A percentile compares a stretch with the other conserved stretches of the same genome.
phyloP scores from a whole-genome alignment of 169 alveolate genomes.

The Eimeria sp. region DNA sequence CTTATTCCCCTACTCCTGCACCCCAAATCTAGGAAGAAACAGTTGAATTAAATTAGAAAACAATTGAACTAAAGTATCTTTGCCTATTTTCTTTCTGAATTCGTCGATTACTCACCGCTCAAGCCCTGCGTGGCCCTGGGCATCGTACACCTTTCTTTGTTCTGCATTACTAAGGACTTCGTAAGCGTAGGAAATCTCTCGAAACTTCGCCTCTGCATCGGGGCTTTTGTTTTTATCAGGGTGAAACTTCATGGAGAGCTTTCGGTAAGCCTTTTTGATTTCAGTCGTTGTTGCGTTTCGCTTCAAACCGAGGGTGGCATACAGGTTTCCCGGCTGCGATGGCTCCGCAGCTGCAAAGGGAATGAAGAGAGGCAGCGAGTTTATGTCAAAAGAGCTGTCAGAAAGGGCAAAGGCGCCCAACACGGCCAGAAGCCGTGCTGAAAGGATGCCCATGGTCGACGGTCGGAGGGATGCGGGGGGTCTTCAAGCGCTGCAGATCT shows the following conservation, averaged over 20 bases:
- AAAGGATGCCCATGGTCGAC: background rate
- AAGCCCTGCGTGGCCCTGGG: constrained; percentile 79
- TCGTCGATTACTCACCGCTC: constrained; percentile 52
- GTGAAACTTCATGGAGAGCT: constrained; percentile 92
- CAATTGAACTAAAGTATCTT: no score
- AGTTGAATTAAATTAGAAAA: background rate
- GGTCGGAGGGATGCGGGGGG: background rate
- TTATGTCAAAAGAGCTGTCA: background rate
- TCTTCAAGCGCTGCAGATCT: background rate
- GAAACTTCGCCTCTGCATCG: constrained; percentile 88
- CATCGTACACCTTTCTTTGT: constrained; percentile 87
- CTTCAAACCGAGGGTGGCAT: constrained; percentile 85
- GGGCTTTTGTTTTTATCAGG: constrained; percentile 94
- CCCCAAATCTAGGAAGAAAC: no score
- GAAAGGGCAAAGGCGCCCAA: background rate
- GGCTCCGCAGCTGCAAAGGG: constrained; percentile 32
- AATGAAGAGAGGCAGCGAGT: background rate
- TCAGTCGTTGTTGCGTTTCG: constrained; percentile 87
- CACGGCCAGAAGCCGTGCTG: constrained; percentile 35
- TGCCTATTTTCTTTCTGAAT: no score
- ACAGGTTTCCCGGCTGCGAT: constrained; percentile 71
- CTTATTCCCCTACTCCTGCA: no score
- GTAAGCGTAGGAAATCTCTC: constrained; percentile 95
- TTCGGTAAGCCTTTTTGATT: constrained; percentile 93
- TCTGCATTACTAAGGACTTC: constrained; percentile 93